Evolutionary conservation across 495 filamentous ascomycete species (phyloP).

Genomic region (Copromyces sp.): DNA sequence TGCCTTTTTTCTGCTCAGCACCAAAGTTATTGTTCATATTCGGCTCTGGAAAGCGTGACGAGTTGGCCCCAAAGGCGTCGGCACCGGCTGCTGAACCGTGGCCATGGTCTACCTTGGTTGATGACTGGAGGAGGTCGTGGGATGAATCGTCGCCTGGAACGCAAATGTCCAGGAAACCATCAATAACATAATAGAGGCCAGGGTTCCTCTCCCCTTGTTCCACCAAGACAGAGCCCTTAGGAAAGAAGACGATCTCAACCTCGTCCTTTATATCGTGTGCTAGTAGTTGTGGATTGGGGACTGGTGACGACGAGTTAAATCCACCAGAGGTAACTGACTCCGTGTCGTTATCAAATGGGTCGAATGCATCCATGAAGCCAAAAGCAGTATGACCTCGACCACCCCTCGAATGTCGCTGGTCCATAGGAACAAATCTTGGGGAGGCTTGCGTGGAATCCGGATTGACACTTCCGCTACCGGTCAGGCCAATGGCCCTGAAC

Average conservation of each 20-base stretch:
- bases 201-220: conserved; percentile 95
- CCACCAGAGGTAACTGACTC: conserved; percentile 68
- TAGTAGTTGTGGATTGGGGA: conserved; percentile 39
- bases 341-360: conserved; percentile 71
- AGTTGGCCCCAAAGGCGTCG: conserved; percentile 18
- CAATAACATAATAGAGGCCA: conserved; percentile 93
- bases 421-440: conserved; percentile 75
- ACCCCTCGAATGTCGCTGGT: conserved; percentile 73
- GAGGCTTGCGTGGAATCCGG: conserved; percentile 73
- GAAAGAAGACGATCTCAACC: conserved; percentile 96
- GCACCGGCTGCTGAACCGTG: conserved; percentile 8
- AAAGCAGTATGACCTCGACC: conserved; percentile 79
- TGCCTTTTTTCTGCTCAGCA: conserved; percentile 12
- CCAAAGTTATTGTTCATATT: conserved; percentile 7
- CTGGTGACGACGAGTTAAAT: conserved; percentile 27
- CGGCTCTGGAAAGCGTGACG: conserved; percentile 11
- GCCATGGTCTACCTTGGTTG: conserved; percentile 11
- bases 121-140: conserved; percentile 25
- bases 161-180: conserved; percentile 91
- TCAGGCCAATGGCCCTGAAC: conserved; percentile 85
- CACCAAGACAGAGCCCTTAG: conserved; percentile 87
- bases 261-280: conserved; percentile 75
- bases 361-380: conserved; percentile 86
- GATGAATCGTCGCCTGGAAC: conserved; percentile 31
- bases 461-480: conserved; percentile 52